Base-by-base conservation (phyloP, 2,329 filamentous ascomycete species). In the Ophiostoma montium region DNA sequence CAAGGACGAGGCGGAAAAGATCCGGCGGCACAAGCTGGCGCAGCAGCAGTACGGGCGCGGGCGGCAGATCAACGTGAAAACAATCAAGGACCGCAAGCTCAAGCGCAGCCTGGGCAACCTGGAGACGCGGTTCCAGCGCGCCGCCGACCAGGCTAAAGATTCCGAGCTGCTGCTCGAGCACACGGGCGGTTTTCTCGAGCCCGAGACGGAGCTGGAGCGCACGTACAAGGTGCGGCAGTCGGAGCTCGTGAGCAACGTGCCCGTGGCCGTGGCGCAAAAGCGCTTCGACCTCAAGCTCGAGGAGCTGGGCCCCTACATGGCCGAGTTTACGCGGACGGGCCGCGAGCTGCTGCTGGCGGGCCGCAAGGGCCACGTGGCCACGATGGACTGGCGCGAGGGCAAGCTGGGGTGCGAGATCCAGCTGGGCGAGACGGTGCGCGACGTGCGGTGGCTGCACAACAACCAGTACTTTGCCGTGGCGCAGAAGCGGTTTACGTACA, bases 401-500 rank as follows among this genome's bases (percentile, higher is more conserved):
- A 95, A 89, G 64, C 69, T 95, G 52, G 86, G 86, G 7, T 95
- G 88, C 62, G 92, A 98, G 63, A 60, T 58, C 54, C 87, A 98
- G 62, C 72, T 98, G 54, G 80, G 82, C 46, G 92, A 98, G 70
- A 96, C 88, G 0, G 75, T 96, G 12, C 75, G 90, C 47, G 90
- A 95, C 66, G 83, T 84, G 23, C 83, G 82, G 61, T 98, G 88
- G 85, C 72, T 96, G 58, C 88, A 95, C 67, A 95, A 95, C 63
- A 89, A 92, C 63, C 87, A 95, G 57, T 84, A 80, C 66, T 95
- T 96, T 66, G 90, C 90, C 0, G 87, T 95, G 12, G 88, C 92
- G 41, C 90, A 98, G 67, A 95, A 95, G 72, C 92, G 90, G 67
- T 84, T 92, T 57, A 86, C 92, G 55, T 98, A 95, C 68, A 95